These are phyloP conservation scores for Bolboschoenoplectus hybrid DNA, from an alignment of 202 grass and related monocot genomes.

Conservation along the genomic window DNA sequence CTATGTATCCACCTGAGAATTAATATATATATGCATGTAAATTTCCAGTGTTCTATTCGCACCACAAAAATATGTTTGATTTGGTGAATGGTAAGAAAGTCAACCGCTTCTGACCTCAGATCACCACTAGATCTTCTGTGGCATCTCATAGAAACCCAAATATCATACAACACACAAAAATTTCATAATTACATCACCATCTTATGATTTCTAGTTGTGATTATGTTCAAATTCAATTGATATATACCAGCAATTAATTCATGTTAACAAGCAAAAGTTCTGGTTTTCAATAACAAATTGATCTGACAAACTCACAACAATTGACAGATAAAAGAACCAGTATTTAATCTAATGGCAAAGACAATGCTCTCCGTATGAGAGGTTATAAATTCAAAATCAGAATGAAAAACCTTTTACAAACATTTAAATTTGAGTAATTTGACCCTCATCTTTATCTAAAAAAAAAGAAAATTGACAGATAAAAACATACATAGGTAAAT, in stretches of 20 bases:
- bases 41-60: not conserved
- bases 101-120: constrained; percentile 16
- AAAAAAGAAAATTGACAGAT: not conserved
- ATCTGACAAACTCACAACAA: not conserved
- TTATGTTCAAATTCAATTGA: not conserved
- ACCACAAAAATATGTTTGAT: not conserved
- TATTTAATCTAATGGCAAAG: too few species aligned
- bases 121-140: not conserved
- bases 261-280: not conserved
- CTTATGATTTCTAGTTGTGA: not conserved
- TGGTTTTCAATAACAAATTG: not conserved
- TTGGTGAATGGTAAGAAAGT: not conserved
- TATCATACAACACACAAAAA: too few species aligned
- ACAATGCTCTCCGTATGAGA: too few species aligned
- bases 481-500: not conserved
- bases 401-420: too few species aligned
- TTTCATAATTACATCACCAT: not conserved
- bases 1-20: not conserved
- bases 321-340: too few species aligned
- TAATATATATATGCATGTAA: not conserved
- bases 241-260: not conserved
- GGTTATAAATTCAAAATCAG: too few species aligned
- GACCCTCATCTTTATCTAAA: too few species aligned
- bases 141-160: not conserved
- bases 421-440: too few species aligned